phyloP scores from a whole-genome alignment of 306 rosid genomes.

The Cucurbita argyrosperma region DNA sequence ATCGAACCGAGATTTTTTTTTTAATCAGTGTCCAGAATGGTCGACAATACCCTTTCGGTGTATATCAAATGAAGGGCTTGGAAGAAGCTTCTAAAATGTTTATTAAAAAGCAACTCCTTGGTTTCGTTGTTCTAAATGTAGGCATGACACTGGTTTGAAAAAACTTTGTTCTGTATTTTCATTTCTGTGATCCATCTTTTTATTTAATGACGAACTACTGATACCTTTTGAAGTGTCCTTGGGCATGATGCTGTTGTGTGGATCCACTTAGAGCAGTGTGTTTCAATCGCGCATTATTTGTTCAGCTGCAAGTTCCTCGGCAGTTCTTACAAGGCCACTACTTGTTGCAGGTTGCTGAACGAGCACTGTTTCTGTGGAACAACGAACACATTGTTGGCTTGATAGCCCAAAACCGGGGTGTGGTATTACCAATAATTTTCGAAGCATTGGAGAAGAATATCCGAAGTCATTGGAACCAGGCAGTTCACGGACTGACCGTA shows the following conservation, averaged over 20 bases:
- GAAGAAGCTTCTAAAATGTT: neutral
- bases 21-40: neutral
- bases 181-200: neutral
- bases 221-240: neutral
- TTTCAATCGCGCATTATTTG: neutral
- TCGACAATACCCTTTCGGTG: neutral
- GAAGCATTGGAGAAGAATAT: slow-evolving; percentile 74
- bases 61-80: neutral
- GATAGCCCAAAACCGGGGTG: slow-evolving; percentile 78
- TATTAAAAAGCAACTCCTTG: neutral
- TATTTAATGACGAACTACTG: neutral
- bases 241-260: neutral
- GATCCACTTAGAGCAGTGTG: neutral
- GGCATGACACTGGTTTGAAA: neutral
- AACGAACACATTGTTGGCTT: slow-evolving; percentile 85
- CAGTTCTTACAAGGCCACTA: neutral
- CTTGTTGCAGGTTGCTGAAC: slow-evolving; percentile 78
- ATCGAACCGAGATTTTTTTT: neutral
- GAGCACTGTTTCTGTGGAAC: slow-evolving; percentile 90
- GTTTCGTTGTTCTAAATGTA: neutral
- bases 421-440: slow-evolving; percentile 59
- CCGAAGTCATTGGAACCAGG: slow-evolving; percentile 81
- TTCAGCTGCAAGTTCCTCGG: neutral
- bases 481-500: slow-evolving; percentile 72
- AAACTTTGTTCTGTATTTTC: neutral